Evolutionary conservation across 768 basidiomycete genomes (phyloP).

Genomic region (Naganishia onofrii): DNA sequence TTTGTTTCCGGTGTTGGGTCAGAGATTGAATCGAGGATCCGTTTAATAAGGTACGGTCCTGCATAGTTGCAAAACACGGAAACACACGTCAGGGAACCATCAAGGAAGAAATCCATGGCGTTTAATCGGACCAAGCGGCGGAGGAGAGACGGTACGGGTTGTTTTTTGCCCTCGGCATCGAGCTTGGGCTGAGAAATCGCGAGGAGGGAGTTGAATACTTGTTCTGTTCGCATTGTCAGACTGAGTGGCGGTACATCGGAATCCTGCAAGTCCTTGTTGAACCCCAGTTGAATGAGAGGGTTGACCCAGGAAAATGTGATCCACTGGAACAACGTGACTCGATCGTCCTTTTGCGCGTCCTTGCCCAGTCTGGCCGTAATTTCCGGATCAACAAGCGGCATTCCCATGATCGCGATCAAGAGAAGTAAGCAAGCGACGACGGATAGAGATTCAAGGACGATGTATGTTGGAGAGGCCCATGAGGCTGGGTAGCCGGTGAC

Average conservation of each 20-base stretch:
- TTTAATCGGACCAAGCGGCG: constrained; percentile 40
- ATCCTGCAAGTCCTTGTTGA: constrained; percentile 40
- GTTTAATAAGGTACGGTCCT: constrained; percentile 82
- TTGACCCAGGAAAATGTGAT: constrained; percentile 49
- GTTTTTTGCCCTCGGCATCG: constrained; percentile 6
- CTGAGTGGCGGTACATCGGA: constrained; percentile 44
- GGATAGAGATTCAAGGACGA: constrained; percentile 35
- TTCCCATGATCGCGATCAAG: constrained; percentile 33
- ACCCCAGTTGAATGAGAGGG: constrained; percentile 41
- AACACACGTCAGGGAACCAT: constrained; percentile 66
- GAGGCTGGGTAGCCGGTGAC: constrained; percentile 30
- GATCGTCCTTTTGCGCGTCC: constrained; percentile 40
- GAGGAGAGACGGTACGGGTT: constrained; percentile 31
- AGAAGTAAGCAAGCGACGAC: constrained; percentile 31
- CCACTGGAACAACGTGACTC: constrained; percentile 44
- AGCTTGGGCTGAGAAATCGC: constrained; percentile 4
- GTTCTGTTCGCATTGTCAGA: constrained; percentile 39
- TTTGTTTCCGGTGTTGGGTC: constrained; percentile 59
- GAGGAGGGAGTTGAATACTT: constrained; percentile 29
- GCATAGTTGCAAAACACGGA: constrained; percentile 75
- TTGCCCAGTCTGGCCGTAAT: constrained; percentile 12
- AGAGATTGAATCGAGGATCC: constrained; percentile 42
- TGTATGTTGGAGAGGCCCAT: constrained; percentile 35
- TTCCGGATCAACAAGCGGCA: constrained; percentile 35
- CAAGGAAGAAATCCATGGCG: constrained; percentile 56